phyloP scores from a whole-genome alignment of 305 asterid genomes.

The Caryopteris hybrid region DNA sequence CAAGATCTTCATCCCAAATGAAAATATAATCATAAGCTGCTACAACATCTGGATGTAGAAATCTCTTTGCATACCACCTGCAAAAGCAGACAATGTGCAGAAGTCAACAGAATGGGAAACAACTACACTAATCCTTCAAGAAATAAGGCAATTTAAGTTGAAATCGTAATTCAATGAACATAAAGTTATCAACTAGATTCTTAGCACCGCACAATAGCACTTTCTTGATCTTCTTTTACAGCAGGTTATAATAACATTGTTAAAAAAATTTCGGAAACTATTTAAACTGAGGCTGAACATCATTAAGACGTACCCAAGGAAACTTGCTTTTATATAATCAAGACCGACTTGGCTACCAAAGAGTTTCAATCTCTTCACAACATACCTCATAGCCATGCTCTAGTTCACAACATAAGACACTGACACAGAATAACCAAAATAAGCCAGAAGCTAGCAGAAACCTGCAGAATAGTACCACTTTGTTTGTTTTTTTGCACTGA shows the following conservation, averaged over 20 bases:
- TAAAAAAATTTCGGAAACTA: neutral
- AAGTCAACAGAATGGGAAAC: neutral
- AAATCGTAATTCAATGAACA: neutral
- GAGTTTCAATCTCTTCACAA: neutral
- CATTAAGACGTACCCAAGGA: neutral
- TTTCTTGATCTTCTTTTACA: neutral
- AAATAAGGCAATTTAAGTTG: neutral
- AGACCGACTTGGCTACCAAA: neutral
- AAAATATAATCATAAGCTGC: slow-evolving; percentile 94
- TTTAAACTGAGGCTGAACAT: neutral
- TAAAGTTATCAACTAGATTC: neutral
- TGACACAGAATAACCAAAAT: neutral
- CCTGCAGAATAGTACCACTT: slow-evolving; percentile 50
- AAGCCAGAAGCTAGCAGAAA: neutral
- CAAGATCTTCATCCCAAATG: slow-evolving; percentile 98
- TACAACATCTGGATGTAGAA: slow-evolving; percentile 85
- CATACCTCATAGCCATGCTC: slow-evolving; percentile 1
- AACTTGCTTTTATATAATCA: neutral
- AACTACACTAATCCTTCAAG: neutral
- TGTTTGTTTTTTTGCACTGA: slow-evolving; percentile 76
- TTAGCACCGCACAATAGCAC: neutral
- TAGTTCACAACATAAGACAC: neutral
- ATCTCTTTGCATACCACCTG: slow-evolving; percentile 99
- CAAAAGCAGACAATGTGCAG: slow-evolving; percentile 2
- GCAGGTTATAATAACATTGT: neutral